Percentiles rank a stretch among this genome's conserved stretches.
These are phyloP conservation scores for Triticum timopheevii DNA, from an alignment of 176 grass and related monocot species.

Conservation along the genomic window DNA sequence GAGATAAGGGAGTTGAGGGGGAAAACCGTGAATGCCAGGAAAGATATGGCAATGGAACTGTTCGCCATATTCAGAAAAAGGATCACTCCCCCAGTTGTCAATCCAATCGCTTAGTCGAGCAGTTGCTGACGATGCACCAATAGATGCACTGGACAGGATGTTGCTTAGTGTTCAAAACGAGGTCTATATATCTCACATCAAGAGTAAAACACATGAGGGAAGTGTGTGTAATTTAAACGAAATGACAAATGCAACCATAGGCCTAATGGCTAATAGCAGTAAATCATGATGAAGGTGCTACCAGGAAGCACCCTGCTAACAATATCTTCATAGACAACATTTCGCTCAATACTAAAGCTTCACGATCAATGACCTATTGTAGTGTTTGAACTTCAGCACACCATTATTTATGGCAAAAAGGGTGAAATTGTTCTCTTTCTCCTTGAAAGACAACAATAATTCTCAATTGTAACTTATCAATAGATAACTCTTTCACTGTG, in stretches of 20 bases:
- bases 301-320: neutral
- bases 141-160: too few species aligned
- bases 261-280: neutral
- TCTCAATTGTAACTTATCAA: too few species aligned
- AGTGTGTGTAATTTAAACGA: neutral
- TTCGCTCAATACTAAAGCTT: too few species aligned
- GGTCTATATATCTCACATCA: too few species aligned
- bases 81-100: constrained; percentile 66
- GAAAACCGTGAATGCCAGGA: constrained; percentile 79
- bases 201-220: neutral
- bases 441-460: too few species aligned
- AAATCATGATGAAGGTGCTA: neutral
- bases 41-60: constrained; percentile 74
- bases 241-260: neutral
- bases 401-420: too few species aligned
- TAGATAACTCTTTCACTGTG: too few species aligned
- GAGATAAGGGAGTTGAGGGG: constrained; percentile 44
- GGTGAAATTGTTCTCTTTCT: too few species aligned
- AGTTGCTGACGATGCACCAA: constrained; percentile 60
- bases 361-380: too few species aligned
- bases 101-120: constrained; percentile 65
- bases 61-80: neutral
- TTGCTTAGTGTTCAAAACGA: too few species aligned
- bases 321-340: neutral
- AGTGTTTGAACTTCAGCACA: too few species aligned